phyloP scores from a whole-genome alignment of 352 stramenopile species.

The Bremia lactucae region DNA sequence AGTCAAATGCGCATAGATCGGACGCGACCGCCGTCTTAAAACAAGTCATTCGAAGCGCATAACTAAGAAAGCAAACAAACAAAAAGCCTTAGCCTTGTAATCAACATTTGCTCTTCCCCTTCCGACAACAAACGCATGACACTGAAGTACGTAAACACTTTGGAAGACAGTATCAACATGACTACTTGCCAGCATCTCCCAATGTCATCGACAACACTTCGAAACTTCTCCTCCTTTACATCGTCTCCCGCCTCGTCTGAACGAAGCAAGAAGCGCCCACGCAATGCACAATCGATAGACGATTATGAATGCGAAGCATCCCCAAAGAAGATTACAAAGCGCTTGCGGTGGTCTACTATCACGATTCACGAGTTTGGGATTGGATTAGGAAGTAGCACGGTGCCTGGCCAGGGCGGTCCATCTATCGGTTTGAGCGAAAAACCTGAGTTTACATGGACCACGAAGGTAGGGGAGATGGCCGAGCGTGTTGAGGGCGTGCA shows the following conservation, averaged over 20 bases:
- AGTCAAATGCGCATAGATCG: too few species aligned
- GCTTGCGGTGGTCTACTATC: slow-evolving; percentile 41
- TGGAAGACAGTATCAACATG: too few species aligned
- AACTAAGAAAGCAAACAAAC: too few species aligned
- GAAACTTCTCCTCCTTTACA: not conserved
- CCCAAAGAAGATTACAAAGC: slow-evolving; percentile 26
- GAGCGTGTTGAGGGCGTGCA: slow-evolving; percentile 47
- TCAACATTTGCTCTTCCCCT: too few species aligned
- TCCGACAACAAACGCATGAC: too few species aligned
- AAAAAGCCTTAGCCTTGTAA: too few species aligned
- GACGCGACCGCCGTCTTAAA: too few species aligned
- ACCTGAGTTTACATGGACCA: slow-evolving; percentile 52
- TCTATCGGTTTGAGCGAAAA: slow-evolving; percentile 39
- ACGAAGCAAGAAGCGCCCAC: slow-evolving; percentile 9
- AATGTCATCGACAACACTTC: slow-evolving; percentile 1
- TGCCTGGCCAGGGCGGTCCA: slow-evolving; percentile 36
- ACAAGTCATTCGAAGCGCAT: too few species aligned
- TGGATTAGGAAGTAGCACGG: slow-evolving; percentile 35
- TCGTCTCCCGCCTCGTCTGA: slow-evolving; percentile 4
- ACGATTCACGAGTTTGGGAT: slow-evolving; percentile 52
- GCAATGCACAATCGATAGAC: slow-evolving; percentile 2
- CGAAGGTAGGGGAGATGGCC: slow-evolving; percentile 51
- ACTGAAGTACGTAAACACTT: too few species aligned
- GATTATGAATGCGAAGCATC: slow-evolving; percentile 2
- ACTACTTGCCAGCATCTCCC: slow-evolving; percentile 4